Conservation (phyloP, 2,329 filamentous ascomycete genomes). For the Pseudocercospora crystallina region DNA sequence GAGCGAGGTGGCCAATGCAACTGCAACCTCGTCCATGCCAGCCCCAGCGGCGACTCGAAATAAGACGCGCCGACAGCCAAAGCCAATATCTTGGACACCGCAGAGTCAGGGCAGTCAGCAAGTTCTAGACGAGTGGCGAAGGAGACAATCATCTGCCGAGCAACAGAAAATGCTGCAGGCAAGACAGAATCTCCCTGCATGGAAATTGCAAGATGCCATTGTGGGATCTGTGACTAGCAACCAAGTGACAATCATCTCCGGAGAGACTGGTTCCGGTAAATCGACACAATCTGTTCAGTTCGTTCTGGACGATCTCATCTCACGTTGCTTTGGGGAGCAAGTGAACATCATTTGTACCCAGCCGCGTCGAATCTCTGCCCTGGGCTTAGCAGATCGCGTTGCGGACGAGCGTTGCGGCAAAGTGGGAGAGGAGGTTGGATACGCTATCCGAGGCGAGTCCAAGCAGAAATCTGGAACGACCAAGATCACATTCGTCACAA, state of each 20-base stretch:
- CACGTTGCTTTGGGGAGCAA: constrained; percentile 68
- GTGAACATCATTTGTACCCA: constrained; percentile 96
- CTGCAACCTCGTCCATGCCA: constrained; percentile 54
- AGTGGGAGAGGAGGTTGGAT: constrained; percentile 87
- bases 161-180: constrained; percentile 74
- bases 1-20: constrained; percentile 77
- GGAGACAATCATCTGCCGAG: constrained; percentile 62
- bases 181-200: constrained; percentile 78
- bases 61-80: constrained; percentile 43
- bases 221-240: constrained; percentile 71
- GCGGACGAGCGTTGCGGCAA: constrained; percentile 81
- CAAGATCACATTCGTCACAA: constrained; percentile 93
- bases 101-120: constrained; percentile 60
- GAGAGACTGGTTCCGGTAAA: constrained; percentile 95
- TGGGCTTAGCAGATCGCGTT: constrained; percentile 91
- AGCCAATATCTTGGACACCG: constrained; percentile 63
- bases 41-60: constrained; percentile 32
- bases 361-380: constrained; percentile 87
- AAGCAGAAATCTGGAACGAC: constrained; percentile 69
- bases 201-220: constrained; percentile 76
- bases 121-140: constrained; percentile 64
- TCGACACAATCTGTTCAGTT: constrained; percentile 97
- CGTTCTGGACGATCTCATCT: constrained; percentile 85
- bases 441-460: constrained; percentile 86
- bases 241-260: constrained; percentile 93